A percentile compares a stretch with the other conserved stretches of the same genome.
These are phyloP conservation scores for Lichtheimia corymbifera DNA, from an alignment of 371 early-diverging fungal genomes.

Conservation along the genomic window DNA sequence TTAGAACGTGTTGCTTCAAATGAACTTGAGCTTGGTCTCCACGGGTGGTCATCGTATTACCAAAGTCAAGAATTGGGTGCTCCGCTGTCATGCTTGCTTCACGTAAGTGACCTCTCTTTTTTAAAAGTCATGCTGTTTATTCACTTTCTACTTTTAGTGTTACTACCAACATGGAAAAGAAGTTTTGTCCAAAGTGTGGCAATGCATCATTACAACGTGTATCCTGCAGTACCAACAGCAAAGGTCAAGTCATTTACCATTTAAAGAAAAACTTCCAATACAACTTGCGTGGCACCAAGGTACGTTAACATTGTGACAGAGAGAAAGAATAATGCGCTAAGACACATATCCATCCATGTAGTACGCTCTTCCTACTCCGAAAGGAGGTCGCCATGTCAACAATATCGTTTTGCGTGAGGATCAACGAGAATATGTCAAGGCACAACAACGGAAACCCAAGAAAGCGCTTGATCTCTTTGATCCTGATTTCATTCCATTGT, in stretches of 20 bases:
- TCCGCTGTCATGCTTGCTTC: constrained; percentile 95
- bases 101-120: constrained; percentile 52
- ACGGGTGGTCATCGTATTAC: constrained; percentile 83
- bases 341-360: constrained; percentile 9
- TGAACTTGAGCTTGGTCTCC: constrained; percentile 84
- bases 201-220: constrained; percentile 85
- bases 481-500: constrained; percentile 73
- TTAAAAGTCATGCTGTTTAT: neutral
- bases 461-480: constrained; percentile 71
- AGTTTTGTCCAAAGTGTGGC: constrained; percentile 95
- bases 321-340: neutral
- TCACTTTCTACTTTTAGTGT: constrained; percentile 41
- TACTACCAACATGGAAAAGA: constrained; percentile 83
- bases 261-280: constrained; percentile 91
- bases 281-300: constrained; percentile 87
- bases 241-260: constrained; percentile 80
- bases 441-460: constrained; percentile 56
- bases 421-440: constrained; percentile 80
- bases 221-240: constrained; percentile 76
- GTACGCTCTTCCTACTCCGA: constrained; percentile 84
- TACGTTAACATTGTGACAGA: constrained; percentile 10
- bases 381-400: constrained; percentile 77
- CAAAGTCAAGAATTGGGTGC: constrained; percentile 82
- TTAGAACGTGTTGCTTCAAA: constrained; percentile 89
- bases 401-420: constrained; percentile 92